Evolutionary conservation across 352 stramenopile species (phyloP), one percentile per base, ranked within the genome.

Genomic region (Globisporangium parvum): DNA sequence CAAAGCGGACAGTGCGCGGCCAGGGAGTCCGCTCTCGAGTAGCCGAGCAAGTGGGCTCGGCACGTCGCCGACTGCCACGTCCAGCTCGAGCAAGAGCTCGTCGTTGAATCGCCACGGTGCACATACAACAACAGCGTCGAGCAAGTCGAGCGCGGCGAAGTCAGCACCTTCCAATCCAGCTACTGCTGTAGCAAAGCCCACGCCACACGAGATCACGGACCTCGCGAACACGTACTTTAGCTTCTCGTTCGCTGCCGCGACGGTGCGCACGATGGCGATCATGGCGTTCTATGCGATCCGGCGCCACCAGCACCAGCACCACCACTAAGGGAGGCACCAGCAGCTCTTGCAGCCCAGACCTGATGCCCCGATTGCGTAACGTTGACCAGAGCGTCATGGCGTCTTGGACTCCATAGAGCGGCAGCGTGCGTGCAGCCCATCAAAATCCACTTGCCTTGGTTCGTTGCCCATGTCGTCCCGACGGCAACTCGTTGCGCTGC

Each of bases 241-340:
- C 49, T 57, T 57, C 41, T 62, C 57, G 41, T 56, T 62, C 41
- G 23, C 57, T 3, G 57, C 57, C 1, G 33, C 57, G 57, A 62
- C 49, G 14, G 14, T 62, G 57, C 47, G 57, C 44, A 62, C 57
- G 17, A 57, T 62, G 40, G 57, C 42, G 49, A 56, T 52, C 41
- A 57, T 62, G 57, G 57, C 49, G 24, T 39, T 57, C 44, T 62
- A 57, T 35, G 57, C 50, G 21, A 24, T 62, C n/a, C 57, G 57
- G 26, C 50, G 54, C 71, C 31, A 60, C 39, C 42, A 86, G 83
- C 47, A 88, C 71, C 24, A 57, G 40, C 33, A 86, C 86, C 44
- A 65, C 63, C 24, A 87, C 67, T 61, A 50, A n/a, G 24, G 45
- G 11, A 20, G 44, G 33, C 18, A 15, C n/a, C 6, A 20, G 41